A percentile compares a stretch with the other conserved stretches of the same genome.
phyloP scores from a whole-genome alignment of 2,329 filamentous ascomycete genomes.

The Pyricularia pennisetigena region DNA sequence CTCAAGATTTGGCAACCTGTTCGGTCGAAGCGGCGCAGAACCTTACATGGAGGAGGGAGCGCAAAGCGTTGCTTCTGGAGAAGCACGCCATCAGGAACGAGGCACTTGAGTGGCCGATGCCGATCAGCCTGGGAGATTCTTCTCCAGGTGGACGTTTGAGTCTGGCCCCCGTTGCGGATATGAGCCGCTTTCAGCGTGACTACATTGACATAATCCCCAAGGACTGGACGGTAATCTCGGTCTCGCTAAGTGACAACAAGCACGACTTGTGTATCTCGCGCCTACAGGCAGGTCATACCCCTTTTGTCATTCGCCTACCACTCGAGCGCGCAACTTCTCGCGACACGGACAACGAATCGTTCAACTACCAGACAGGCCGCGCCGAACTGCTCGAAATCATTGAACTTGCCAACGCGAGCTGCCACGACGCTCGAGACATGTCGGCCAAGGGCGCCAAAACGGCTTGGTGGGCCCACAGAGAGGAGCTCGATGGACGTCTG shows the following conservation, averaged over 20 bases:
- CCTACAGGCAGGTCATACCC: slow-evolving; percentile 62
- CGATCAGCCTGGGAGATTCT: slow-evolving; percentile 12
- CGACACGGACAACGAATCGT: slow-evolving; percentile 67
- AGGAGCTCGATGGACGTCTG: slow-evolving; percentile 68
- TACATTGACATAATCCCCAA: slow-evolving; percentile 79
- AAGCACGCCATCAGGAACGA: slow-evolving; percentile 30
- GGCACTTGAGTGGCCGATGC: slow-evolving; percentile 24
- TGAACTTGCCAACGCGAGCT: slow-evolving; percentile 68
- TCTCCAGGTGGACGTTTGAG: background rate
- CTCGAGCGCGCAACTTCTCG: slow-evolving; percentile 73
- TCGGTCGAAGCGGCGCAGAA: slow-evolving; percentile 62
- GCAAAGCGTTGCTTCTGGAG: slow-evolving; percentile 38
- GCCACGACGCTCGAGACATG: slow-evolving; percentile 63
- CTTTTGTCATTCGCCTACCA: slow-evolving; percentile 80
- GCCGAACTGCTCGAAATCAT: slow-evolving; percentile 78
- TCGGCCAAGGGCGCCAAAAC: slow-evolving; percentile 64
- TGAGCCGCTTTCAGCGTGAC: slow-evolving; percentile 61
- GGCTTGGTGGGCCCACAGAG: slow-evolving; percentile 84
- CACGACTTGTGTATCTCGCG: slow-evolving; percentile 88
- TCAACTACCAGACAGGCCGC: slow-evolving; percentile 73
- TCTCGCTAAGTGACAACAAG: slow-evolving; percentile 71
- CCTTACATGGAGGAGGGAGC: slow-evolving; percentile 56
- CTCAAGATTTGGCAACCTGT: slow-evolving; percentile 50
- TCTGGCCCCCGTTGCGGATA: slow-evolving; percentile 23
- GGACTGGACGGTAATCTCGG: slow-evolving; percentile 76